Conservation (phyloP, 805 yeast genomes). For the Schwanniomyces polymorphus region DNA sequence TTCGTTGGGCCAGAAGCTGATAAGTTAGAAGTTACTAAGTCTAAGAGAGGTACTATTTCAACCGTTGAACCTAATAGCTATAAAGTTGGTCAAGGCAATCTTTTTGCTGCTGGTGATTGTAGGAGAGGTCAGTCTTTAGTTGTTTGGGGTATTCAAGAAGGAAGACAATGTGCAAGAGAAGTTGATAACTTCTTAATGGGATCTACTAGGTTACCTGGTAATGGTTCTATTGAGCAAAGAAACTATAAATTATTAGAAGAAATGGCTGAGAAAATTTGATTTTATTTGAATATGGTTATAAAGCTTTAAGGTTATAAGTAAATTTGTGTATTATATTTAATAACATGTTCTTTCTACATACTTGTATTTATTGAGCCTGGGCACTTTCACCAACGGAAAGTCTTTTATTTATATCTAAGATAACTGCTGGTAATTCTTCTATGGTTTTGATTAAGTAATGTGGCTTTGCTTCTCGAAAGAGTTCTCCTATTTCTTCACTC, state of each 20-base stretch:
- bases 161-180: constrained; percentile 96
- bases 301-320: too few relatives aligned
- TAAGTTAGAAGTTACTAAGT: constrained; percentile 64
- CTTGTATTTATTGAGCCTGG: background rate
- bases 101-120: constrained; percentile 98
- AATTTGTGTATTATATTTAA: too few relatives aligned
- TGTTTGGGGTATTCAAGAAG: constrained; percentile 99
- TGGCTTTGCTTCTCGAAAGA: background rate
- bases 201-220: constrained; percentile 82
- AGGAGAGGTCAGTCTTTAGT: constrained; percentile 97
- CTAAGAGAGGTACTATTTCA: constrained; percentile 82
- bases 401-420: background rate
- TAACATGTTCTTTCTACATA: background rate
- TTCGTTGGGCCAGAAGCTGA: constrained; percentile 94
- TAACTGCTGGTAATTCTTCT: background rate
- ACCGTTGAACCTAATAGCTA: constrained; percentile 64
- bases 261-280: constrained; percentile 59
- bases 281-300: too few relatives aligned
- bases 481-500: background rate
- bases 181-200: constrained; percentile 83
- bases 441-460: background rate
- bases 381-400: background rate
- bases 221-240: constrained; percentile 89
- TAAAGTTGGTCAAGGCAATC: constrained; percentile 63
- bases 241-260: constrained; percentile 76